Base-by-base conservation (phyloP, 805 yeast species). In the Suhomyces xylopsoci region DNA sequence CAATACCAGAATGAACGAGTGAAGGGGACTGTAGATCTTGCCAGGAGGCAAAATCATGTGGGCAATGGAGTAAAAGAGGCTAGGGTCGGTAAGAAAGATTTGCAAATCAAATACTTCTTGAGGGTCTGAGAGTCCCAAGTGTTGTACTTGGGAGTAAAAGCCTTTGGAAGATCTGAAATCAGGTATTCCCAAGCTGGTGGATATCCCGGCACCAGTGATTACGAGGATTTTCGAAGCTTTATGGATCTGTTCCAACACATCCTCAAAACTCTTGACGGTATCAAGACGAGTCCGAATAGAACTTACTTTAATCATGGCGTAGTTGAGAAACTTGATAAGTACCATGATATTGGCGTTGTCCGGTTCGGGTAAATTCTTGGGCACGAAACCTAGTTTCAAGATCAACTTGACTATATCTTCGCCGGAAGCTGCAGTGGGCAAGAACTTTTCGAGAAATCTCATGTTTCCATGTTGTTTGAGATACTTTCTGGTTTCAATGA, bases 1-100 rank as follows among this genome's bases (percentile, higher is more conserved):
- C 36, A 75, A 59, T 15, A 71, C 50, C 48, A 62, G 2, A 96
- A 91, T 87, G 63, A 91, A 92, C 19, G 85, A 82, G 69, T 91
- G 97, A 30, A 93, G 74, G 9, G 79, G 78, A 32, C 74, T 69
- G 55, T 55, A 73, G 15, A 61, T 60, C 40, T 67, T 55, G 32
- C 62, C 70, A 1, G 79, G 78, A 1, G 80, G 80, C 30, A 75
- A 52, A 28, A 74, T 73, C 77, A 73, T 69, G 56, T 74, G 69
- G 6, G 80, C 80, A 45, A 75, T 71, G 43, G 74, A 69, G 56
- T 74, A 75, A 53, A 75, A 75, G 30, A 74, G 61, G 14, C 62
- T 55, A 0, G 80, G 80, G 52, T 74, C 77, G 5, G 66, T 48
- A 47, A 63, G 64, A 56, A 75, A 75, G 19, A 70, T 58, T 17